Conservation (phyloP, 495 filamentous ascomycete species). For the Penicillium herquei region DNA sequence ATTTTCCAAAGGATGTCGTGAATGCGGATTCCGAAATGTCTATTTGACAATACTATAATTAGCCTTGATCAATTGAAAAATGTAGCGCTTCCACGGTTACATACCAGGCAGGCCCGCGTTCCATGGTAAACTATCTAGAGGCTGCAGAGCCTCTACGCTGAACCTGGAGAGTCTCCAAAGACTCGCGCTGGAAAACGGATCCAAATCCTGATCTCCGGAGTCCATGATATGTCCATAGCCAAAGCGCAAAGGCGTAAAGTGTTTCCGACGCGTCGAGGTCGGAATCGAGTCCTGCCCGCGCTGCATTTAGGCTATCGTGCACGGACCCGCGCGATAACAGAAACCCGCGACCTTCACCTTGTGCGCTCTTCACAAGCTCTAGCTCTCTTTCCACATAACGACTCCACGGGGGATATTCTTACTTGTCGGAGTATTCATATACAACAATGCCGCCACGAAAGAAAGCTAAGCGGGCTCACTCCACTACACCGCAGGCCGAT, state of each 20-base stretch:
- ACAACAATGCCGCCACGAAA: constrained; percentile 72
- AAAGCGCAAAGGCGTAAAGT: constrained; percentile 4
- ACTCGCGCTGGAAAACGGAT: constrained; percentile 72
- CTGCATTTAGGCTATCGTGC: constrained; percentile 26
- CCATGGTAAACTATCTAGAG: constrained; percentile 39
- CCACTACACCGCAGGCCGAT: constrained; percentile 39
- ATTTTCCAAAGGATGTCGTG: constrained; percentile 16
- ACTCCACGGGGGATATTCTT: neutral
- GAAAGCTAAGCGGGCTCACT: constrained; percentile 44
- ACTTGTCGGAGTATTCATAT: neutral
- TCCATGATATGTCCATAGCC: constrained; percentile 41
- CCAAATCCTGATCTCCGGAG: constrained; percentile 42
- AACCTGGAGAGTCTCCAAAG: constrained; percentile 57
- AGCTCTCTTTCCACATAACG: neutral
- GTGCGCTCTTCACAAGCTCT: constrained; percentile 9
- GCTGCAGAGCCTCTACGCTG: constrained; percentile 38
- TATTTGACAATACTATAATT: constrained; percentile 8
- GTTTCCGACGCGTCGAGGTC: constrained; percentile 9
- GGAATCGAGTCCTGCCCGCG: constrained; percentile 13
- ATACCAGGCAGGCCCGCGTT: constrained; percentile 36
- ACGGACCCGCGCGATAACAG: constrained; percentile 36
- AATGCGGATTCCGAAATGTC: constrained; percentile 31
- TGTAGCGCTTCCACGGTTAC: constrained; percentile 6
- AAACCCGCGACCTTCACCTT: too few species aligned
- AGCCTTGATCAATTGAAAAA: constrained; percentile 1